Percentiles rank a stretch among this genome's conserved stretches.
These are phyloP conservation scores for Dalbergia cultrata DNA, from an alignment of 306 rosid species.

Conservation along the genomic window DNA sequence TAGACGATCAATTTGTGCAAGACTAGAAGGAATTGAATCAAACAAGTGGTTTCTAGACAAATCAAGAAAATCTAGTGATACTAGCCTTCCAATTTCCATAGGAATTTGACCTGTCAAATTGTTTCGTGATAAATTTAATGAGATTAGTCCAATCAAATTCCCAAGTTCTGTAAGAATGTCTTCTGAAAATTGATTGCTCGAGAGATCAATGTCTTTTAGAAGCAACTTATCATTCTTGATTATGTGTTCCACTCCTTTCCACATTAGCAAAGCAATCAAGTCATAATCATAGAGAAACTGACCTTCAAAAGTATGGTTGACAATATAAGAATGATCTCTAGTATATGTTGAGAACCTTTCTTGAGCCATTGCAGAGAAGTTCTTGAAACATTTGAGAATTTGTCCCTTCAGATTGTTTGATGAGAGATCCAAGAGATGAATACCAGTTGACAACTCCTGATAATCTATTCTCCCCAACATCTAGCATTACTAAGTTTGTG, in stretches of 20 bases:
- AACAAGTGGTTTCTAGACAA: neutral
- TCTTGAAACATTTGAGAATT: slow-evolving; percentile 30
- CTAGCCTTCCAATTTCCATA: neutral
- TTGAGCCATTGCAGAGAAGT: slow-evolving; percentile 3
- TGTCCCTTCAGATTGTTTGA: neutral
- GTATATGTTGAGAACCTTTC: neutral
- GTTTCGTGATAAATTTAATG: slow-evolving; percentile 19
- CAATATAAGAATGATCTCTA: neutral
- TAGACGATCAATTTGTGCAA: slow-evolving; percentile 31
- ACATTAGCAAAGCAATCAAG: neutral
- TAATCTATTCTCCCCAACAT: slow-evolving; percentile 27
- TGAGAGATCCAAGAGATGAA: slow-evolving; percentile 28
- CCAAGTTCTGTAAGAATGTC: neutral
- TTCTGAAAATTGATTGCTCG: slow-evolving; percentile 1
- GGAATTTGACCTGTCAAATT: neutral
- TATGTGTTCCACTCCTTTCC: neutral
- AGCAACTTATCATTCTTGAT: neutral
- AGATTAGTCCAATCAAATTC: neutral
- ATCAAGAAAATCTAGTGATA: slow-evolving; percentile 9
- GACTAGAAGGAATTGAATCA: slow-evolving; percentile 35
- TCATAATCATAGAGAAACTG: neutral
- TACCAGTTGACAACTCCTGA: neutral
- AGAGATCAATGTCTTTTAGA: slow-evolving; percentile 29
- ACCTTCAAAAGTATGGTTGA: neutral
- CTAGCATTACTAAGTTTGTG: neutral